phyloP scores from a whole-genome alignment of 805 yeast genomes.

The Ogataea angusta region DNA sequence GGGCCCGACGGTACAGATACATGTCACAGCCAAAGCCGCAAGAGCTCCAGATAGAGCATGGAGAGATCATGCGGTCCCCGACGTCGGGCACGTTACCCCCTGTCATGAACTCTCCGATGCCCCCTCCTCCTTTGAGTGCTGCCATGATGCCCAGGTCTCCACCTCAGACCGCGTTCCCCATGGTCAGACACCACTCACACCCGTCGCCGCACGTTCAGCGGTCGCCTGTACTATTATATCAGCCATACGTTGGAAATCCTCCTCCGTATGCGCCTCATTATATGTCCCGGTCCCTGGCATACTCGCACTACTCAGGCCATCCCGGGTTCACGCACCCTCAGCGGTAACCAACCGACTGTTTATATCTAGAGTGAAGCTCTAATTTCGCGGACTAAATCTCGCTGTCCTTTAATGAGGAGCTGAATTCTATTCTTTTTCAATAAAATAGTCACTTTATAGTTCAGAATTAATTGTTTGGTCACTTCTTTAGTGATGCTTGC shows the following conservation, averaged over 20 bases:
- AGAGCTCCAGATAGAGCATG: conserved; percentile 16
- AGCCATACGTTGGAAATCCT: conserved; percentile 4
- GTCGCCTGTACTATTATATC: conserved; percentile 1
- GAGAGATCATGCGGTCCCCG: conserved; percentile 10
- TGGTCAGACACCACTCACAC: conserved; percentile 6
- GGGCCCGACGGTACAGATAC: conserved; percentile 28
- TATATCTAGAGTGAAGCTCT: background rate
- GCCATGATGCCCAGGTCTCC: conserved; percentile 9
- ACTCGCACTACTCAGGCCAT: conserved; percentile 4
- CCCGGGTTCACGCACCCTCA: background rate
- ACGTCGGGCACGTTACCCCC: conserved; percentile 1
- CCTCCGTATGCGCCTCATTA: conserved; percentile 11
- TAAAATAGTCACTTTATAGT: background rate
- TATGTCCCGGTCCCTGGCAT: conserved; percentile 2
- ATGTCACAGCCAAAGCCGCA: conserved; percentile 24
- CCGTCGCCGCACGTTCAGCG: conserved; percentile 4
- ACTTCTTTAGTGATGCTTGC: background rate
- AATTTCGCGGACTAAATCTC: background rate
- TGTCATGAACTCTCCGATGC: background rate
- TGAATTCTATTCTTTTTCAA: background rate
- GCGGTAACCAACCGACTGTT: background rate
- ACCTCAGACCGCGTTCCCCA: conserved; percentile 1
- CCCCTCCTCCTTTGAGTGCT: conserved; percentile 2
- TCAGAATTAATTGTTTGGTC: background rate
- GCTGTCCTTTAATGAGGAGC: background rate